Evolutionary conservation across 495 filamentous ascomycete species (phyloP).

Genomic region (Penicillium canescens): DNA sequence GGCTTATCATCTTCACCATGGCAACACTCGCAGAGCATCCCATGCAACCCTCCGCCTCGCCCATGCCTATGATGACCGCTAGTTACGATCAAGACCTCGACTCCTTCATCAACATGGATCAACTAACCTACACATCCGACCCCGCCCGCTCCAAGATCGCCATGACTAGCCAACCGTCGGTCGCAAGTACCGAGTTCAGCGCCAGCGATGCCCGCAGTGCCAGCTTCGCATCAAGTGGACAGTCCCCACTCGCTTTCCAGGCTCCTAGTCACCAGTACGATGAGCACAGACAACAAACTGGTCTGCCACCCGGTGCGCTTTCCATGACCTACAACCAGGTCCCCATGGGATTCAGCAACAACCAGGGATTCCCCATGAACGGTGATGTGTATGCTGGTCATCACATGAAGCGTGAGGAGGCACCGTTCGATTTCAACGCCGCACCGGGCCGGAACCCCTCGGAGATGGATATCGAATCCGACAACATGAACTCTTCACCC

Average conservation of each 20-base stretch:
- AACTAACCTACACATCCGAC: slow-evolving; percentile 47
- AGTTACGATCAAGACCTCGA: slow-evolving; percentile 51
- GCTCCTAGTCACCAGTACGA: slow-evolving; percentile 93
- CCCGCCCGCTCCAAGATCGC: slow-evolving; percentile 40
- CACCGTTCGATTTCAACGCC: slow-evolving; percentile 54
- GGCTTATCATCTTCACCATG: slow-evolving; percentile 27
- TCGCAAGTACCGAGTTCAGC: slow-evolving; percentile 40
- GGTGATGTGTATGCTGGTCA: slow-evolving; percentile 44
- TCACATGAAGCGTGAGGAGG: slow-evolving; percentile 54
- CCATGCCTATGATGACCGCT: slow-evolving; percentile 29
- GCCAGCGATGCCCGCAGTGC: slow-evolving; percentile 39
- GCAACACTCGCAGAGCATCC: slow-evolving; percentile 46
- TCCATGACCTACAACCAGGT: slow-evolving; percentile 66
- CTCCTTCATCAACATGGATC: slow-evolving; percentile 52
- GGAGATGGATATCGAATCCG: slow-evolving; percentile 57
- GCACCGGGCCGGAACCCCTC: slow-evolving; percentile 48
- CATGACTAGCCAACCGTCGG: slow-evolving; percentile 36
- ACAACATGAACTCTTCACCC: slow-evolving; percentile 64
- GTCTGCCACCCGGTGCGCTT: slow-evolving; percentile 76
- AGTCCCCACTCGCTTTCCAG: slow-evolving; percentile 59
- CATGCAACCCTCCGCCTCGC: slow-evolving; percentile 23
- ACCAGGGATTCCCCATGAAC: slow-evolving; percentile 45
- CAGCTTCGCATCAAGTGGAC: slow-evolving; percentile 41
- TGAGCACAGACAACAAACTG: slow-evolving; percentile 87
- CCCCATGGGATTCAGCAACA: slow-evolving; percentile 52